These are phyloP conservation scores for Backusella circina DNA, from an alignment of 192 early-diverging fungal genomes.

Conservation along the genomic window DNA sequence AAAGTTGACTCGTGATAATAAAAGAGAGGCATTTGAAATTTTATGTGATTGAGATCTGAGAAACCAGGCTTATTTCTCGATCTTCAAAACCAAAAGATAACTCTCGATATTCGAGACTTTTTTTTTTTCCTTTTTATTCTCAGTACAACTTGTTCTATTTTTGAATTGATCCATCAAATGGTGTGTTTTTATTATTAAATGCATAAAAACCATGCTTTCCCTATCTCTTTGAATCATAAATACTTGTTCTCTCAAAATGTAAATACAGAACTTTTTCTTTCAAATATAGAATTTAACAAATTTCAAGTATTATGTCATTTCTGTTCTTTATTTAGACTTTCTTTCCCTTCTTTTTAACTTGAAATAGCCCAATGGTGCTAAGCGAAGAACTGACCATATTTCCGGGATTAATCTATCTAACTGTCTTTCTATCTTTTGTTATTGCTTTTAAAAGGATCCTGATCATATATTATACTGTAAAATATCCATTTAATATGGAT, in stretches of 20 bases:
- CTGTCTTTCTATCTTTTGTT: not conserved
- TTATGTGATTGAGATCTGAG: not conserved
- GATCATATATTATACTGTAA: no score
- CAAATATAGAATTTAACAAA: no score
- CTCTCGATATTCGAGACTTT: not conserved
- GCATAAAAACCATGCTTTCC: not conserved
- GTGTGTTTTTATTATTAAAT: not conserved
- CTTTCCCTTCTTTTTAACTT: not conserved
- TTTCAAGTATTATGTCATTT: no score
- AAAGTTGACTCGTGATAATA: not conserved
- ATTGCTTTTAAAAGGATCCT: not conserved
- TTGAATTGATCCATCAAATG: not conserved
- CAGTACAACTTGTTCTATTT: not conserved
- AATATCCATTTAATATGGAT: not conserved
- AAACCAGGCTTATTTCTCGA: not conserved
- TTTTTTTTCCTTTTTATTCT: not conserved
- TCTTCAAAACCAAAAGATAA: not conserved
- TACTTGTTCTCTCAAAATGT: not conserved
- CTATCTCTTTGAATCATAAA: not conserved
- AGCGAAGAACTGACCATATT: not conserved
- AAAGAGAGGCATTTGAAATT: not conserved
- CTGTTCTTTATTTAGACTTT: no score
- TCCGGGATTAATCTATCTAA: not conserved
- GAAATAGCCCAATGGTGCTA: not conserved
- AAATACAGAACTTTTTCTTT: not conserved